Evolutionary conservation across 2,329 filamentous ascomycete species (phyloP), one percentile per base, ranked within the genome.

Genomic region (Davidsoniella eucalypti): DNA sequence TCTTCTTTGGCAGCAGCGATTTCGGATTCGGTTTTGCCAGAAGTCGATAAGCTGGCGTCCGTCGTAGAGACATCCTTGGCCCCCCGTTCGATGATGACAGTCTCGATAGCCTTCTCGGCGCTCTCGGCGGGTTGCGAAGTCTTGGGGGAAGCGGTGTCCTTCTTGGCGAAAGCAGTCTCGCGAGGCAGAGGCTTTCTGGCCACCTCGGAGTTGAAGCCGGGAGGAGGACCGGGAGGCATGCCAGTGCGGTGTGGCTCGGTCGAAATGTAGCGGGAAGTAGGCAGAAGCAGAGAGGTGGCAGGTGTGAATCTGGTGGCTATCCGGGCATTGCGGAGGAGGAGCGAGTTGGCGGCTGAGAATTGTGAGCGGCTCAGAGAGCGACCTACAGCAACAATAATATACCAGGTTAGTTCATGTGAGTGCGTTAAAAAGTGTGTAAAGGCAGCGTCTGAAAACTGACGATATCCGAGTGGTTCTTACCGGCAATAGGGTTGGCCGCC

Each of bases 131-230:
- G 48, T 44, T 47, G 43, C 5, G 44, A 37, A 14, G 49, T 10
- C 26, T 54, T 54, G 7, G 44, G 21, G 23, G 46, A 33, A 17
- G 16, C 16, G 29, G 18, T 44, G 65, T 61, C 51, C 66, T 67
- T 29, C 63, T 56, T 10, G 3, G 29, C 12, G 62, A 55, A 17
- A 64, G 58, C 37, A 59, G 56, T 26, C 61, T 58, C 50, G 82
- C 76, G 59, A 2, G 78, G 67, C 44, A 92, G 69, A 10, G 87
- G 84, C 63, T 87, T 90, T 75, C 87, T 90, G 57, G 88, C 88
- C 68, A 87, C 73, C 60, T 90, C 81, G n/a, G 84, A 71, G 62
- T 92, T 88, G 71, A 94, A 95, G 25, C 88, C 88, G 52, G 88
- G 88, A 42, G 87, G 88, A 45, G 76, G 80, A 50, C 73, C 70